A percentile compares a stretch with the other conserved stretches of the same genome.
phyloP scores from a whole-genome alignment of 2,329 filamentous ascomycete genomes.

The Botrytis elliptica region DNA sequence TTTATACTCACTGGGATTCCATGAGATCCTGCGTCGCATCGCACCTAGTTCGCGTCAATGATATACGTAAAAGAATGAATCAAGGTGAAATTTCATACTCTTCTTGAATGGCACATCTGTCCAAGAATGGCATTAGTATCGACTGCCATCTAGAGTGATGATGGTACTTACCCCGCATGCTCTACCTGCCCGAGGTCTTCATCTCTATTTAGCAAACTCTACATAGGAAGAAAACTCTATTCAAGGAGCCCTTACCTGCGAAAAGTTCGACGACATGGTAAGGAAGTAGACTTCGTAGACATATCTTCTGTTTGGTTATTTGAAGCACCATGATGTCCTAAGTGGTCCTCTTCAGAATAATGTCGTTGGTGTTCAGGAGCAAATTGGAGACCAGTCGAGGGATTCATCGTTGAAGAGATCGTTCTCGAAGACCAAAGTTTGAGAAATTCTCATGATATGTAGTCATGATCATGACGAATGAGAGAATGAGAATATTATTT shows the following conservation, averaged over 20 bases:
- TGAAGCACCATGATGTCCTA: not conserved
- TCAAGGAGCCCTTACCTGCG: slow-evolving; percentile 3
- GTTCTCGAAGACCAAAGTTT: not conserved
- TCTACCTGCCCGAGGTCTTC: slow-evolving; percentile 20
- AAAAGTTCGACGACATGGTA: slow-evolving; percentile 12
- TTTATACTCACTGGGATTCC: slow-evolving; percentile 64
- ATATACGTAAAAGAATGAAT: not conserved
- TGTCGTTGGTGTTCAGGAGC: not conserved
- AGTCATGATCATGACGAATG: not conserved
- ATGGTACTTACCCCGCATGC: slow-evolving; percentile 20
- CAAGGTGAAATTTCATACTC: not conserved
- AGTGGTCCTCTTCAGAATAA: not conserved
- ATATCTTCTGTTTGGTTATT: not conserved
- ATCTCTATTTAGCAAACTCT: not conserved
- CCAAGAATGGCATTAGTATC: not conserved
- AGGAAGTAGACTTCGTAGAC: not conserved
- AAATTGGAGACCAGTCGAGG: not conserved
- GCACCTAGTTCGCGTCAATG: slow-evolving; percentile 60
- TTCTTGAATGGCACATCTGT: slow-evolving; percentile 19
- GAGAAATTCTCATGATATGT: not conserved
- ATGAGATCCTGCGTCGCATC: slow-evolving; percentile 93
- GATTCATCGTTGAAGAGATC: not conserved
- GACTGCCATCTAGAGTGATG: not conserved
- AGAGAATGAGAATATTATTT: not conserved
- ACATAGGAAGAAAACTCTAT: not conserved